Conservation (phyloP, 345 rosid genomes). For the Brassica incana region DNA sequence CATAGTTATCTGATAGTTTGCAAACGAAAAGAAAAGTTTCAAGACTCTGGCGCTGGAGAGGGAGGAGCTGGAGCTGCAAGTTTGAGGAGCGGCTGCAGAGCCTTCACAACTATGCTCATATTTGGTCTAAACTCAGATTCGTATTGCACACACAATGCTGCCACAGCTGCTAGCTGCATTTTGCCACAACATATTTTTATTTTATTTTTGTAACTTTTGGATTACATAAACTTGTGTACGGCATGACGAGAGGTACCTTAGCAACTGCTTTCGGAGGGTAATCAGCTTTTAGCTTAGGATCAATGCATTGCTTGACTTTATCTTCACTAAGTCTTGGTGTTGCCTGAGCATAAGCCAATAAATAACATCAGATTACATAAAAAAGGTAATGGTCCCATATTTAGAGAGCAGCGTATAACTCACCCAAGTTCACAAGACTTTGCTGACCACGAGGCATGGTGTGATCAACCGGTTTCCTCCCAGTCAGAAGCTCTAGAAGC, state of each 20-base stretch:
- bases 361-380: not conserved
- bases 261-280: slow-evolving; percentile 95
- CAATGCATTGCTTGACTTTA: slow-evolving; percentile 95
- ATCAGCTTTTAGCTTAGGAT: slow-evolving; percentile 89
- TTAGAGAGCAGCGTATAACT: not conserved
- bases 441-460: slow-evolving; percentile 46
- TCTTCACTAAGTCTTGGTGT: slow-evolving; percentile 97
- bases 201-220: not conserved
- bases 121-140: slow-evolving; percentile 94
- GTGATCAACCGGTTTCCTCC: slow-evolving; percentile 44
- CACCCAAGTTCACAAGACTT: slow-evolving; percentile 48
- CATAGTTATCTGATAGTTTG: slow-evolving; percentile 6
- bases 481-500: slow-evolving; percentile 42
- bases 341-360: slow-evolving; percentile 53
- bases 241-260: slow-evolving; percentile 68
- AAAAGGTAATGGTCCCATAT: not conserved
- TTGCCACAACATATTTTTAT: slow-evolving; percentile 13
- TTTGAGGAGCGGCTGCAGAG: slow-evolving; percentile 75
- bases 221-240: too few species aligned
- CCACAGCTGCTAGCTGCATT: slow-evolving; percentile 87
- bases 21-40: not conserved
- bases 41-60: slow-evolving; percentile 43
- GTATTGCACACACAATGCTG: slow-evolving; percentile 86
- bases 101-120: slow-evolving; percentile 93
- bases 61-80: slow-evolving; percentile 48